phyloP scores from a whole-genome alignment of 805 yeast genomes.

The Sugiyamaella qingdaonensis region DNA sequence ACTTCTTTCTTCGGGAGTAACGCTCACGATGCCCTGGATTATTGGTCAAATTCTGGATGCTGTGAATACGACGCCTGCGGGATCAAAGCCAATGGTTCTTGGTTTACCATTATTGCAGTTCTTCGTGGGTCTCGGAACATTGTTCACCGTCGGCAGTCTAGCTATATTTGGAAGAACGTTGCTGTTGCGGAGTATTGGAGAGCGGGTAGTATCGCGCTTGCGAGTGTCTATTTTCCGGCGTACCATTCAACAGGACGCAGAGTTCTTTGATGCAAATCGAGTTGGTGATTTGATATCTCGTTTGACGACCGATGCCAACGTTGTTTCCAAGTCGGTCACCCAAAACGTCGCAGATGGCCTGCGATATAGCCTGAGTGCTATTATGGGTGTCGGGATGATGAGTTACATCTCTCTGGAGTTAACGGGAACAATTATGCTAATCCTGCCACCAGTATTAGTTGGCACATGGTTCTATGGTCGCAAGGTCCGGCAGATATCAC shows the following conservation, averaged over 20 bases:
- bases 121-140: conserved; percentile 52
- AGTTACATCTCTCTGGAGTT: conserved; percentile 75
- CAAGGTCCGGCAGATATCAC: conserved; percentile 66
- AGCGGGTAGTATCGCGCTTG: conserved; percentile 77
- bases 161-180: conserved; percentile 82
- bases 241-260: conserved; percentile 79
- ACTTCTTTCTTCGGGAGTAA: conserved; percentile 66
- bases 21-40: conserved; percentile 75
- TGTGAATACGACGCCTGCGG: conserved; percentile 39
- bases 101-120: conserved; percentile 66
- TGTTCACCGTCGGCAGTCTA: conserved; percentile 68
- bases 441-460: conserved; percentile 78
- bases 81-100: conserved; percentile 37
- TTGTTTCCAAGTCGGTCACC: conserved; percentile 80
- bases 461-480: conserved; percentile 83
- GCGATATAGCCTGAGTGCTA: conserved; percentile 73
- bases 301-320: conserved; percentile 80
- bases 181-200: conserved; percentile 74
- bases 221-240: conserved; percentile 73
- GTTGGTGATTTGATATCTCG: conserved; percentile 91
- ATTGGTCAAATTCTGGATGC: conserved; percentile 85
- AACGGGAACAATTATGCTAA: conserved; percentile 71
- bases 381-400: conserved; percentile 91
- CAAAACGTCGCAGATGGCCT: conserved; percentile 92
- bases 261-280: conserved; percentile 82